Conservation (phyloP, 129 eudicot species). For the Calendula officinalis region DNA sequence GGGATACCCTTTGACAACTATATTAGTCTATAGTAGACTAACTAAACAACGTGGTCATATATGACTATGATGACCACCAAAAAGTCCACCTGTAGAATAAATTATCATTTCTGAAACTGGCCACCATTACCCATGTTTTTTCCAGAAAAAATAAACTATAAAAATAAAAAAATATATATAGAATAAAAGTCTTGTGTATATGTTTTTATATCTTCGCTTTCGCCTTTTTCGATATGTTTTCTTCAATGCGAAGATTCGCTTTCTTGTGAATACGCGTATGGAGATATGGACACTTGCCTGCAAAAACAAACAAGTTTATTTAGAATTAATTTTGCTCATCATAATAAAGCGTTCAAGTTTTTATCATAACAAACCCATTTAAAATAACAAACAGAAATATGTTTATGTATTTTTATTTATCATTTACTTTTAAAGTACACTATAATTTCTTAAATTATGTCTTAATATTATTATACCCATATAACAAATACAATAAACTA, state of each 20-base stretch:
- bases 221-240: not conserved
- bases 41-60: constrained; percentile 22
- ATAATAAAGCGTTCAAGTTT: not conserved
- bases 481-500: too few species aligned
- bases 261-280: constrained; percentile 39
- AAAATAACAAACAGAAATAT: too few species aligned
- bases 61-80: constrained; percentile 17
- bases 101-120: constrained; percentile 7
- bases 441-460: too few species aligned
- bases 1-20: not conserved
- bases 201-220: constrained; percentile 4
- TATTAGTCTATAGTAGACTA: constrained; percentile 15
- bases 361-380: too few species aligned
- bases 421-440: too few species aligned
- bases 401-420: too few species aligned
- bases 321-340: not conserved
- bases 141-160: constrained; percentile 5
- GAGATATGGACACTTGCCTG: constrained; percentile 32
- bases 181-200: constrained; percentile 14
- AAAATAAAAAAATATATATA: not conserved
- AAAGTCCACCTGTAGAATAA: constrained; percentile 17
- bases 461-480: too few species aligned
- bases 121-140: constrained; percentile 15
- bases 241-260: constrained; percentile 21
- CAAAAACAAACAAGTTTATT: not conserved